Evolutionary conservation across 768 basidiomycete genomes (phyloP).

Genomic region (Termitomyces sp.): DNA sequence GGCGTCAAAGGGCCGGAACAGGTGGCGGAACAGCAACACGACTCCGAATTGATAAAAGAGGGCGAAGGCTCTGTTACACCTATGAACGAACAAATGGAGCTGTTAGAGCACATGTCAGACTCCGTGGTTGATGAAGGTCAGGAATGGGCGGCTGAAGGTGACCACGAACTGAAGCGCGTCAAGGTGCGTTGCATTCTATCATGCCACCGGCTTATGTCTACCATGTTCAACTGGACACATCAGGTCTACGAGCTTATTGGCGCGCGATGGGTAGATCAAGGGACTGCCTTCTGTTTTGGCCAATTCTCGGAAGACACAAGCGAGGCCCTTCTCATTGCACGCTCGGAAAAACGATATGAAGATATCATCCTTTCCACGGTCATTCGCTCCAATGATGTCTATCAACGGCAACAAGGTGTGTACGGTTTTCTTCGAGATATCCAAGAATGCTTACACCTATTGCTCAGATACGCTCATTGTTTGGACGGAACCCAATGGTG

Average conservation of each 20-base stretch:
- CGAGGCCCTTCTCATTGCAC: constrained; percentile 81
- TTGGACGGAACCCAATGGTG: constrained; percentile 94
- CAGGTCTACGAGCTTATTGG: constrained; percentile 95
- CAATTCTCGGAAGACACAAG: constrained; percentile 73
- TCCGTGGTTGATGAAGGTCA: constrained; percentile 47
- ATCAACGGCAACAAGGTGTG: constrained; percentile 76
- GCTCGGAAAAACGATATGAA: constrained; percentile 67
- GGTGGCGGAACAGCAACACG: constrained; percentile 7
- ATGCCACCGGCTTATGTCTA: not conserved
- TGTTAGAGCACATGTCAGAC: constrained; percentile 39
- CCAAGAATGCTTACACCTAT: constrained; percentile 2
- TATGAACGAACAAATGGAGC: constrained; percentile 38
- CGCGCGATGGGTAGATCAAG: constrained; percentile 90
- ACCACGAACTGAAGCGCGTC: constrained; percentile 81
- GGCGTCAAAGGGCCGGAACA: constrained; percentile 16
- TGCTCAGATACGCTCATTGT: constrained; percentile 90
- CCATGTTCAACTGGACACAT: constrained; percentile 11
- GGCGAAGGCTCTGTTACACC: constrained; percentile 27
- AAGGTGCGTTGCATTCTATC: constrained; percentile 41
- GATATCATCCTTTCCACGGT: constrained; percentile 74
- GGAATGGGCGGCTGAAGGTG: constrained; percentile 58
- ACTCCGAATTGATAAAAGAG: constrained; percentile 27
- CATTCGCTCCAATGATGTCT: constrained; percentile 79
- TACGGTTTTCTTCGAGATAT: constrained; percentile 2
- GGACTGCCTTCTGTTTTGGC: constrained; percentile 94